Base-by-base conservation (phyloP, 2,329 filamentous ascomycete genomes). In the Coniella lustricola region DNA sequence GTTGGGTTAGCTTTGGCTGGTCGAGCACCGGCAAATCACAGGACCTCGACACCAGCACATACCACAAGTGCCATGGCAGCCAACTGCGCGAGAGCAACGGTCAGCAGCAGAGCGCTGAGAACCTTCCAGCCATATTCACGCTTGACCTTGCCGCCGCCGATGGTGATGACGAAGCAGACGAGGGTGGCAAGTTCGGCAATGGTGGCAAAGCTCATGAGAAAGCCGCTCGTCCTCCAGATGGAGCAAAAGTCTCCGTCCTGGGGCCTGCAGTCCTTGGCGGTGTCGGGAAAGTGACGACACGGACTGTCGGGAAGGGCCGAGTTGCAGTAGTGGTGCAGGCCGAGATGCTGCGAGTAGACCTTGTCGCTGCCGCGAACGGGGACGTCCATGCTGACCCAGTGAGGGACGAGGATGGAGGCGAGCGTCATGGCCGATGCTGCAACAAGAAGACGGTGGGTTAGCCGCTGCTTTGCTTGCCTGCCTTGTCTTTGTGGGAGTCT, bases 141-240 rank as follows among this genome's bases (percentile, higher is more conserved):
- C 68, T 86, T 84, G 59, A 84, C 81, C 64, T 89, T 86, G 32
- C 90, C 89, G 16, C 90, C 90, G 2, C 76, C 69, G 56, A 96
- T 70, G 40, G 95, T 81, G 43, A 94, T 79, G 25, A 84, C 61
- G 66, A 91, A 95, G 16, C 83, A 80, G 22, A 95, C 82, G n/a
- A 95, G 67, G 7, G 82, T 82, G 48, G 85, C 88, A 35, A 93
- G 77, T 65, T 95, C 84, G 34, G 93, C 64, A n/a, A 95, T 82
- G 33, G 89, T 79, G 7, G 86, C 79, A 58, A 96, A 87, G 45
- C 84, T 51, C 71, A 95, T 89, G 55, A 95, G 68, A 67, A 96
- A 97, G 20, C 87, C 90, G 32, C 89, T 82, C 21, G 82, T 88
- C 51, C 87, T 79, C 91, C 91, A 98, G 76, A 94, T 85, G 59